Base-by-base conservation (phyloP, 2,329 filamentous ascomycete species). In the Ambrosiella xylebori region DNA sequence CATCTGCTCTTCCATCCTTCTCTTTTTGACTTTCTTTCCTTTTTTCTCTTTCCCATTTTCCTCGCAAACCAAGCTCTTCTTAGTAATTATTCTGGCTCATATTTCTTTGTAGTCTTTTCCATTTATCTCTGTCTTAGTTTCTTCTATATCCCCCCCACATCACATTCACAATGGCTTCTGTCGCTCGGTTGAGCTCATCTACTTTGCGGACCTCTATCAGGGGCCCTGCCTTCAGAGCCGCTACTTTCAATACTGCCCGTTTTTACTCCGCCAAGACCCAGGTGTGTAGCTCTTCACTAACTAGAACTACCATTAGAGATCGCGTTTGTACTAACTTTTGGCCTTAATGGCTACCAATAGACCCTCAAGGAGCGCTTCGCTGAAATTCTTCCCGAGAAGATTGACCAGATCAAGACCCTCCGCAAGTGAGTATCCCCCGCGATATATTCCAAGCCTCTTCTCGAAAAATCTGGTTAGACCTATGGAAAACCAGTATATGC, bases 371-470 rank as follows among this genome's bases (percentile, higher is more conserved):
- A 98, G 73, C 91, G 89, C 71, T 97, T 98, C 73, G 91, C 91
- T 71, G 90, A 93, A 73, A 85, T 91, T 69, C 80, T 98, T 63
- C 93, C 93, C 67, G 88, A 84, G 72, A 94, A 97, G 82, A 85
- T 96, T 70, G 93, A 98, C 77, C 88, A 97, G 82, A 89, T 98
- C 79, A 98, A 98, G 88, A 84, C 88, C 74, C 84, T 98, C 69
- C 83, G 88, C 74, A 96, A 96, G 88, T 95, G 78, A 71, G 85
- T 74, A 59, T 19, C 11, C 37, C 27, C 9, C 39, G 36, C 15
- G 17, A 39, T 13, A 38, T 44, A 53, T 35, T 39, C 54, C 13
- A 27, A 27, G 27, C 5, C 27, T 27, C 27, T 27, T 3, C 27
- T 27, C 27, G 27, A 27, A 27, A 27, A 27, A 27, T 2, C 27